Evolutionary conservation across 331 rosid genomes (phyloP), one percentile per base, ranked within the genome.

Genomic region (Telfairia occidentalis): DNA sequence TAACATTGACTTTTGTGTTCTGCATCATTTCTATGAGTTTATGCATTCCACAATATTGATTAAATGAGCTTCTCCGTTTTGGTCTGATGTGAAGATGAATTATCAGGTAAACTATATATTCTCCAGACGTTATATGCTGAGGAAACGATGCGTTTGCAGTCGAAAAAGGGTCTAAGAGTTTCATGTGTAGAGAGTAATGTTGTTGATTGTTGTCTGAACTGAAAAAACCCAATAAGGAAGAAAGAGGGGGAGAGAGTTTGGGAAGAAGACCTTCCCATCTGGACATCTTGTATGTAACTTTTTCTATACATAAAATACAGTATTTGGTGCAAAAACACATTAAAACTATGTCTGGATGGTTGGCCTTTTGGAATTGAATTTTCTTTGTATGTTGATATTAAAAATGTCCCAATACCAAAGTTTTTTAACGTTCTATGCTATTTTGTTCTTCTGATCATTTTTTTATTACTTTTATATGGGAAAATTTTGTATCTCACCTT

Each of bases 51-150:
- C n/a, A n/a, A n/a, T n/a, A n/a, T n/a, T 65, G 35, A 42, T 61
- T 34, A 34, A 19, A 61, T 1, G 26, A 63, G 70, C 70, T 9
- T 34, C 1, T 18, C 45, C 70, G n/a, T 34, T n/a, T n/a, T 35
- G 71, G 8, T 63, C 71, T 63, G 48, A 63, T 30, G 67, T 30
- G 67, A 60, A 29, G 19, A 42, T 42, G 60, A 52, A 54, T 73
- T 63, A 71, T 61, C 84, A 83, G 90, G 89, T 76, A 55, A 78
- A 58, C 42, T 35, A 11, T 59, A 70, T 70, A 15, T 24, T 38
- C 80, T 82, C 75, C 79, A 76, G 84, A 87, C 46, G 80, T 85
- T 95, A 86, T 48, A 77, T 82, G 88, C 86, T 81, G 91, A 88
- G 92, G 88, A 76, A 80, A 74, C 82, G 91, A 87, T 16, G 57